Evolutionary conservation across 129 eudicot genomes (phyloP).

Genomic region (Logfia minima): DNA sequence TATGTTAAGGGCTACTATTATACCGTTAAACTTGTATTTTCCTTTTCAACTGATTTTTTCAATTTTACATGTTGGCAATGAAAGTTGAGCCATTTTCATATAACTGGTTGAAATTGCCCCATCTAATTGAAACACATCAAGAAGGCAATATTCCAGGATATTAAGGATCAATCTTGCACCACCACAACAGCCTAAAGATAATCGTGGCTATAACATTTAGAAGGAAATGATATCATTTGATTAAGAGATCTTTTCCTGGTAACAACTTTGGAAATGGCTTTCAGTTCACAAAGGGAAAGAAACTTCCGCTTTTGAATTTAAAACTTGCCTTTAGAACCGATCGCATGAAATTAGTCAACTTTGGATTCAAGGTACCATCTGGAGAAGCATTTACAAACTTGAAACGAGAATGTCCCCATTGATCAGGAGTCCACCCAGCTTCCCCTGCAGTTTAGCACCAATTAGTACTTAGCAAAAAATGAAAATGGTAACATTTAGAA

Average conservation of each 20-base stretch:
- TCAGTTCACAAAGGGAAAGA: background rate
- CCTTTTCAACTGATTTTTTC: background rate
- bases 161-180: background rate
- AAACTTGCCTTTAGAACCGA: slow-evolving; percentile 70
- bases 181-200: too few relatives aligned
- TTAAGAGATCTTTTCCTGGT: background rate
- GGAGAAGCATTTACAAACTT: slow-evolving; percentile 54
- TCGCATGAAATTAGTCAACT: slow-evolving; percentile 85
- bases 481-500: background rate
- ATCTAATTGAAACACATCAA: background rate
- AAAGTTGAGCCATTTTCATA: background rate
- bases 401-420: slow-evolving; percentile 83
- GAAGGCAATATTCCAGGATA: background rate
- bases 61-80: background rate
- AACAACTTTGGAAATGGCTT: background rate
- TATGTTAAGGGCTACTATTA: background rate
- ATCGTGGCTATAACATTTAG: too few relatives aligned
- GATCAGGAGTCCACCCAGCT: slow-evolving; percentile 99
- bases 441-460: slow-evolving; percentile 52
- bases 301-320: background rate
- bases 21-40: background rate
- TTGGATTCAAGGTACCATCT: slow-evolving; percentile 68
- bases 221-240: background rate
- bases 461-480: background rate
- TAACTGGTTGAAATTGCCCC: background rate